Base-by-base conservation (phyloP, 257 asterid genomes). In the Rehmannia glutinosa region DNA sequence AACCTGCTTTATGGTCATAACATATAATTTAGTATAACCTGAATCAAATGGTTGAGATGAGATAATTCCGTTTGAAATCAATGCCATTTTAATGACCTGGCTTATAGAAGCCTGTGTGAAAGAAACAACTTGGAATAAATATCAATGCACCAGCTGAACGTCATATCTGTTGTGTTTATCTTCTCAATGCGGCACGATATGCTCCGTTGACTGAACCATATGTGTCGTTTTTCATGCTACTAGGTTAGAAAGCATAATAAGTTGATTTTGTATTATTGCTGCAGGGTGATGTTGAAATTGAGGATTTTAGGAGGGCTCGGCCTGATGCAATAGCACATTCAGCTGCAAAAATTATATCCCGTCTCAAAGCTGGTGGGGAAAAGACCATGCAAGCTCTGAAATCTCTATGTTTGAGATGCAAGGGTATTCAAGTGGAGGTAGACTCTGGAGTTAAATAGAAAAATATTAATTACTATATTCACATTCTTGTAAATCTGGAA, bases 321-420 rank as follows among this genome's bases (percentile, higher is more conserved):
- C 91, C 99, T 9, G 99, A 94, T 85, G 95, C 96, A 54, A 91
- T 91, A 70, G 95, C 96, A 72, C 97, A 94, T 80, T 91, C 97
- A 57, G 93, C 96, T 58, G 86, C 86, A 73, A 94, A 88, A 69
- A 91, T 94, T 59, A 83, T 91, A 66, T 79, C 91, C 61, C 97
- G 88, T 64, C 85, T 94, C 59, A 88, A 87, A 80, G 95, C 93
- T 75, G 95, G 93, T 52, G 97, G 96, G 70, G 97, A 94, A 73
- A 94, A 88, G 93, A 94, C 90, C 69, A 74, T 73, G 10, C 96
- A 94, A 72, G 97, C 99, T 62, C 86, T 94, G 62, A 87, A 85
- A 80, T 88, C 99, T 43, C 86, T 91, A 32, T 94, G 97, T 77
- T 91, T 95, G 99, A 87, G 97, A 85, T 81, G 90, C 87, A 87